Percentiles rank a stretch among this genome's conserved stretches.
Evolutionary conservation across 176 grass and related monocot species (phyloP).

Genomic region (Triticum timopheevii): DNA sequence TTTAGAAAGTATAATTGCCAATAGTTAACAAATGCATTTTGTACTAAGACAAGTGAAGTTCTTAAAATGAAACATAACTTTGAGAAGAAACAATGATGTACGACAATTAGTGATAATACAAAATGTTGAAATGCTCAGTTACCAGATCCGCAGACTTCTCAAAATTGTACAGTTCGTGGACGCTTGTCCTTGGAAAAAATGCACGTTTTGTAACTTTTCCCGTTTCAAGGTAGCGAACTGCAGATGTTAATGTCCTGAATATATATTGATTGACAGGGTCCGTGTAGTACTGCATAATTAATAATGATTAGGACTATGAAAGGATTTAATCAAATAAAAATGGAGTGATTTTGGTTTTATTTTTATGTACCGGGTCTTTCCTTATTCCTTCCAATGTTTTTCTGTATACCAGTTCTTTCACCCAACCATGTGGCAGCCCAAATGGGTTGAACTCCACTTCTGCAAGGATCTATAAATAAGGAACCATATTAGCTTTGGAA

Average conservation of each 20-base stretch:
- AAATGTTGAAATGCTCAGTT: background rate
- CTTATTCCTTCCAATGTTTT: slow-evolving; percentile 31
- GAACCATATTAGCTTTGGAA: background rate
- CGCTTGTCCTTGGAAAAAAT: slow-evolving; percentile 34
- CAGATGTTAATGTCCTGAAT: slow-evolving; percentile 42
- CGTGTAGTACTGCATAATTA: slow-evolving; percentile 42
- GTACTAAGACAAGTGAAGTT: background rate
- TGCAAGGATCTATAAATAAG: slow-evolving; percentile 39
- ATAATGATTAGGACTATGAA: background rate
- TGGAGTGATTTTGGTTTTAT: background rate
- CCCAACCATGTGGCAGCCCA: slow-evolving; percentile 42
- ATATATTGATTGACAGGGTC: slow-evolving; percentile 37
- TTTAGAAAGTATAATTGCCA: too few relatives aligned
- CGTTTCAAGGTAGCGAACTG: slow-evolving; percentile 30
- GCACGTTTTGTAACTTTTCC: slow-evolving; percentile 29
- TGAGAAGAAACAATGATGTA: background rate
- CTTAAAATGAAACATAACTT: background rate
- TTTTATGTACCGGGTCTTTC: slow-evolving; percentile 43
- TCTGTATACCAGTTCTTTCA: slow-evolving; percentile 38
- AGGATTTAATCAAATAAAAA: background rate
- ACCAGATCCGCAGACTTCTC: slow-evolving; percentile 42
- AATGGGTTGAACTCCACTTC: slow-evolving; percentile 40
- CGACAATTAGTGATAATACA: background rate
- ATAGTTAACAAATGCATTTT: background rate
- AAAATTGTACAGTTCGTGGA: slow-evolving; percentile 49